A percentile compares a stretch with the other conserved stretches of the same genome.
Conservation (phyloP, 1,284 basidiomycete genomes). For the Marasmius fiardii region DNA sequence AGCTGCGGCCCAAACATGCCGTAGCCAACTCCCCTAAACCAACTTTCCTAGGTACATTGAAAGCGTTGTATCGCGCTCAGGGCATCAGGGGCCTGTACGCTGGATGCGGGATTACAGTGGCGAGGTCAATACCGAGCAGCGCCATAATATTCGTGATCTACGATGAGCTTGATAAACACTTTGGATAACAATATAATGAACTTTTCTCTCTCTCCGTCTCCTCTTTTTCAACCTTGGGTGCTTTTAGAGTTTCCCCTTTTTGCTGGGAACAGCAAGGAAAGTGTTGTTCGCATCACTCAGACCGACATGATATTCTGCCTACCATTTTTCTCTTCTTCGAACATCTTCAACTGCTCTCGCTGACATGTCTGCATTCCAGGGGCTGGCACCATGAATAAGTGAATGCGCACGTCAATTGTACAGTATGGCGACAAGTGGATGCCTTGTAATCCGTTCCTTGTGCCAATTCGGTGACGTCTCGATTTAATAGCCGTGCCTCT, state of each 20-base stretch:
- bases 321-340: not conserved
- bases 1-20: conserved; percentile 60
- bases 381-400: too few relatives aligned
- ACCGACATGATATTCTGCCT: not conserved
- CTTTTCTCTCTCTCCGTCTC: not conserved
- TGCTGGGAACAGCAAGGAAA: too few relatives aligned
- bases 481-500: not conserved
- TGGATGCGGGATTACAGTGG: conserved; percentile 92
- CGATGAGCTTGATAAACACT: conserved; percentile 65
- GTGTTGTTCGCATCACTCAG: not conserved
- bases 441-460: not conserved
- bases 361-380: not conserved
- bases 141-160: conserved; percentile 92
- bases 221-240: too few relatives aligned
- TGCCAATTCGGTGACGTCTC: not conserved
- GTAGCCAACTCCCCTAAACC: conserved; percentile 23
- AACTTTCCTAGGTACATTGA: conserved; percentile 72
- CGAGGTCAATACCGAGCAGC: conserved; percentile 84
- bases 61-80: conserved; percentile 72
- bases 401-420: too few relatives aligned
- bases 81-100: conserved; percentile 90
- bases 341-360: not conserved
- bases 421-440: too few relatives aligned
- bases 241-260: too few relatives aligned
- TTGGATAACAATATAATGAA: conserved; percentile 29